Evolutionary conservation across 2,329 filamentous ascomycete species (phyloP).

Genomic region (Cladobotryum mycophilum): DNA sequence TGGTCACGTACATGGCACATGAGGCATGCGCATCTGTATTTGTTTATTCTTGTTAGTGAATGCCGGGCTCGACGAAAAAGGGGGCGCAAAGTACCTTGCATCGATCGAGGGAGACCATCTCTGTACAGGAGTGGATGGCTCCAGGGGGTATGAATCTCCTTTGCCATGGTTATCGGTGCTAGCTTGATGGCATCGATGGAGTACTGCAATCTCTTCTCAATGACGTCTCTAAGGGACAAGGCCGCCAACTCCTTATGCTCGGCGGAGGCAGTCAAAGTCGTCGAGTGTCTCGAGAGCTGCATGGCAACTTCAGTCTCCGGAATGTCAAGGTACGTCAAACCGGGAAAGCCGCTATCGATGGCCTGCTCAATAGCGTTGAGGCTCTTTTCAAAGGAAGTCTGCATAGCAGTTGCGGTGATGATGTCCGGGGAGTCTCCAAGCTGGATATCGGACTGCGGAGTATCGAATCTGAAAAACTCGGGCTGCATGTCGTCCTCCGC

Average conservation of each 20-base stretch:
- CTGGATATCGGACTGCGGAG: too few relatives aligned
- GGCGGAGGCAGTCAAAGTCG: slow-evolving; percentile 18
- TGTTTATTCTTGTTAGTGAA: too few relatives aligned
- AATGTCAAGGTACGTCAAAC: slow-evolving; percentile 12
- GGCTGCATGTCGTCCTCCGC: too few relatives aligned
- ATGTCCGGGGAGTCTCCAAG: too few relatives aligned
- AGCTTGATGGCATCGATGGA: slow-evolving; percentile 47
- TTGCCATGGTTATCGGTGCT: slow-evolving; percentile 42
- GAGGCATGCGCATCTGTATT: slow-evolving; percentile 43
- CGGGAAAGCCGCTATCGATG: slow-evolving; percentile 7
- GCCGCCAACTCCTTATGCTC: slow-evolving; percentile 12
- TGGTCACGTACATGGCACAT: slow-evolving; percentile 47
- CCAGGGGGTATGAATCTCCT: slow-evolving; percentile 46
- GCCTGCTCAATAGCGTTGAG: not conserved
- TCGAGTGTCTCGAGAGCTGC: slow-evolving; percentile 18
- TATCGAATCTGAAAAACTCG: too few relatives aligned
- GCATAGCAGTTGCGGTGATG: too few relatives aligned
- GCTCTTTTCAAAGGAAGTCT: not conserved
- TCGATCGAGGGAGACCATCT: slow-evolving; percentile 42
- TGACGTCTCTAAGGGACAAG: slow-evolving; percentile 18
- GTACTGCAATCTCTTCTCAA: slow-evolving; percentile 30
- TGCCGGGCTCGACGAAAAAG: too few relatives aligned
- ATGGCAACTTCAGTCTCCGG: slow-evolving; percentile 14
- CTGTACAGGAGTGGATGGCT: slow-evolving; percentile 45
- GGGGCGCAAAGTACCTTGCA: slow-evolving; percentile 36